phyloP scores from a whole-genome alignment of 495 filamentous ascomycete species.

The Barbatosphaeria neglecta region DNA sequence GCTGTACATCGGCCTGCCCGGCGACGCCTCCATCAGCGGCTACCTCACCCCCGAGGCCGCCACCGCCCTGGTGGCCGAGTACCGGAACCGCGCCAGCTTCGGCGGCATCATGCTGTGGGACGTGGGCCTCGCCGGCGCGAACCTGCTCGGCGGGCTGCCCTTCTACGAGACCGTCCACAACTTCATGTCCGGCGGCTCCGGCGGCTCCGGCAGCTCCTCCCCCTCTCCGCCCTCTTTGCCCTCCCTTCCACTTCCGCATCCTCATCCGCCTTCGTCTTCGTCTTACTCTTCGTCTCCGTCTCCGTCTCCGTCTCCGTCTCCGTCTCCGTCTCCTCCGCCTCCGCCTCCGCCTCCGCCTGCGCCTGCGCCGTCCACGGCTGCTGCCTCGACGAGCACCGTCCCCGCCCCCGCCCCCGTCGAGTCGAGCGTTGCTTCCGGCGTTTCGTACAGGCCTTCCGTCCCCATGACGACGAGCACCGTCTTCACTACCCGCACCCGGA shows the following conservation, averaged over 20 bases:
- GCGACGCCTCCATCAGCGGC: conserved; percentile 15
- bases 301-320: not conserved
- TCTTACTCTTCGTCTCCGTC: not conserved
- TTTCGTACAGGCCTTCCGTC: conserved; percentile 3
- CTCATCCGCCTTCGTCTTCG: too few species aligned
- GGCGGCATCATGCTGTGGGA: conserved; percentile 35
- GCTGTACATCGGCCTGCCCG: conserved; percentile 53
- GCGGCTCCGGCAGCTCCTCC: too few species aligned
- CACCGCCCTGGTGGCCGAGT: conserved; percentile 13
- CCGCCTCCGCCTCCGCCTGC: not conserved
- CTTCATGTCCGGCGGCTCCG: conserved; percentile 8
- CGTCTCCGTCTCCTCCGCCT: not conserved
- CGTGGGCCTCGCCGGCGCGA: conserved; percentile 13
- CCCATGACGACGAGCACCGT: conserved; percentile 28
- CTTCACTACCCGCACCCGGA: conserved; percentile 40
- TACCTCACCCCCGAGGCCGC: conserved; percentile 17
- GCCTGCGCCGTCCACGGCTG: conserved; percentile 1
- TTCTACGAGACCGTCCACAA: conserved; percentile 19
- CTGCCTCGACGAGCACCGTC: conserved; percentile 5
- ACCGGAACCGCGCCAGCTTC: conserved; percentile 21
- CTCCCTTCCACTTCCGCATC: conserved; percentile 3
- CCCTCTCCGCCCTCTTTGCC: conserved; percentile 6
- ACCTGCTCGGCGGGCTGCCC: conserved; percentile 8
- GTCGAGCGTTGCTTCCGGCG: too few species aligned
- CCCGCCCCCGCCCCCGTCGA: conserved; percentile 1